Evolutionary conservation across 2,329 filamentous ascomycete species (phyloP), one percentile per base, ranked within the genome.

Genomic region (Xylariomycetidae sp.): DNA sequence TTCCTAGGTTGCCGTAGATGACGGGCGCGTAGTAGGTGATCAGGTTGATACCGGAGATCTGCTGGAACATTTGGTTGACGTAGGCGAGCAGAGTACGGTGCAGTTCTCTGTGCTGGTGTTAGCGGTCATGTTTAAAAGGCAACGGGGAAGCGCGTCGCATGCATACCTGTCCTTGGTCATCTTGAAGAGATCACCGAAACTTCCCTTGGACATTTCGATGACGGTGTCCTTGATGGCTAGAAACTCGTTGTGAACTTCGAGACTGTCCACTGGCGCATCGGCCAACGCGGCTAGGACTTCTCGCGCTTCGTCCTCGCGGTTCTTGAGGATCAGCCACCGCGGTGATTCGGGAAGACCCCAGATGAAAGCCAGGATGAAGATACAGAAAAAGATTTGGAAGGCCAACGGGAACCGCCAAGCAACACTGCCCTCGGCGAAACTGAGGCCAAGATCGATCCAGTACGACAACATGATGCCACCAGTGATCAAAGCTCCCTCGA

Each of bases 351-450:
- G 74, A 4, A 77, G 53, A 35, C 60, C 59, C 50, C 72, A 61
- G 31, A 77, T 67, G 31, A 70, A 65, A 2, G 52, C 38, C 10
- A 81, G 54, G 29, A 80, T 75, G 39, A 79, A 65, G 6, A 79
- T 10, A 18, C 74, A 74, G 49, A 80, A 81, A 16, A 71, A 44
- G 18, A 78, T 66, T 45, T 74, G 70, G 49, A 76, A 70, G 2
- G 67, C 70, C 13, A 81, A 60, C 0, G 78, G 77, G 49, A 81
- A 79, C 3, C 78, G 64, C 78, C 77, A 76, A 0, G 65, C 57
- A 16, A 72, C 62, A 9, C 64, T 65, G 29, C 61, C 61, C 1
- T 60, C 68, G 4, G 67, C 63, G 43, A 72, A 76, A 3, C 67
- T 71, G 42, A 76, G 62, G 14, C 72, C 74, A 25, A 75, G 68